Conservation (phyloP, 73 alveolate genomes). For the Paraurostyla sp. region DNA sequence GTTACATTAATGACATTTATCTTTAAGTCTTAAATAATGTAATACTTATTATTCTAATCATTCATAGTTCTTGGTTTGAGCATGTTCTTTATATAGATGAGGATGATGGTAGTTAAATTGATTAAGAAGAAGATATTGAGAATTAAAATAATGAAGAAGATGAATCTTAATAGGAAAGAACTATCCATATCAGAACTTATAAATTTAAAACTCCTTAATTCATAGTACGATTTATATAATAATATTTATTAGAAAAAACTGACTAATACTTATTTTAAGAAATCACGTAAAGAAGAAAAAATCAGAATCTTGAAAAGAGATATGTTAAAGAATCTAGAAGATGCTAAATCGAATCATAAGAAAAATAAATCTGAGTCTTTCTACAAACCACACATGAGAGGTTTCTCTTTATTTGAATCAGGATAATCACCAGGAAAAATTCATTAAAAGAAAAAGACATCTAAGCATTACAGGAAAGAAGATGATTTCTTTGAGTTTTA, state of each 20-base stretch:
- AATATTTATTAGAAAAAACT: slow-evolving; percentile 45
- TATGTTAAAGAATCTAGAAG: slow-evolving; percentile 43
- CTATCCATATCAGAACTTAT: slow-evolving; percentile 52
- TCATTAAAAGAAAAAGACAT: slow-evolving; percentile 1
- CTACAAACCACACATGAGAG: slow-evolving; percentile 38
- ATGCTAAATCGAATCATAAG: slow-evolving; percentile 56
- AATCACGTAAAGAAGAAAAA: slow-evolving; percentile 62
- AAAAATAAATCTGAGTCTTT: slow-evolving; percentile 57
- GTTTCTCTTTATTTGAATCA: neutral
- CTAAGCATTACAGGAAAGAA: slow-evolving; percentile 17
- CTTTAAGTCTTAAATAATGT: slow-evolving; percentile 31
- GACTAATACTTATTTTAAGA: slow-evolving; percentile 65
- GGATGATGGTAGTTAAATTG: neutral
- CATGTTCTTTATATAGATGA: slow-evolving; percentile 51
- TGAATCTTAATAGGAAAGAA: slow-evolving; percentile 3
- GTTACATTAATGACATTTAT: slow-evolving; percentile 17
- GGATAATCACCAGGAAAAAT: neutral
- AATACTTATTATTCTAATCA: neutral
- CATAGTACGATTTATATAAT: slow-evolving; percentile 4
- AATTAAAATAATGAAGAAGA: slow-evolving; percentile 22
- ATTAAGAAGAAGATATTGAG: neutral
- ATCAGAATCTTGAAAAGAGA: slow-evolving; percentile 43
- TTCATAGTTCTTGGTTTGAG: slow-evolving; percentile 61
- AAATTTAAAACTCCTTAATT: slow-evolving; percentile 69
- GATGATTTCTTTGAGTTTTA: slow-evolving; percentile 49